Conservation (phyloP, 371 early-diverging fungal genomes). For the Apophysomyces elegans region DNA sequence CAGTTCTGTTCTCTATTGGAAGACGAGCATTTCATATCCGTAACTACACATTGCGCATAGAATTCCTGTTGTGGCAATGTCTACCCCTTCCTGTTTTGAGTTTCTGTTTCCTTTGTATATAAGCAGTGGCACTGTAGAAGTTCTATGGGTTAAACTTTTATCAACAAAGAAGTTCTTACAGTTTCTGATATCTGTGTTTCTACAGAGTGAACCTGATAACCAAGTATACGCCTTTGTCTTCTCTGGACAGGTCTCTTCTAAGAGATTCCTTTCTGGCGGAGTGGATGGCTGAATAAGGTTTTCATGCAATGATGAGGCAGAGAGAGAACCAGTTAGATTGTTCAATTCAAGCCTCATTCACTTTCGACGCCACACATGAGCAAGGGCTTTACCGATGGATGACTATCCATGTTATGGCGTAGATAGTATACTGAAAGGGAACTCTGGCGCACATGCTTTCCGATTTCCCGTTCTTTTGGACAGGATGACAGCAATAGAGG, state of each 20-base stretch:
- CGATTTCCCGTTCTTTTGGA: too few relatives aligned
- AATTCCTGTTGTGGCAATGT: background rate
- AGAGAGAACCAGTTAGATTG: background rate
- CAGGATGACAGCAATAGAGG: too few relatives aligned
- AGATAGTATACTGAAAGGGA: too few relatives aligned
- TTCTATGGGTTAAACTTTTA: background rate
- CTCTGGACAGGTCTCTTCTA: background rate
- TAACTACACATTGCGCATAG: background rate
- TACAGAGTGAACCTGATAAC: background rate
- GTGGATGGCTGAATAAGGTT: conserved; percentile 1
- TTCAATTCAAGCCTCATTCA: background rate
- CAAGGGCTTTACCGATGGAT: too few relatives aligned
- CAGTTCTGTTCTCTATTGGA: background rate
- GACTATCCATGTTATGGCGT: too few relatives aligned
- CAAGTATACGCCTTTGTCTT: background rate
- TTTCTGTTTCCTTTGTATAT: background rate
- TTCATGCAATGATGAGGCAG: background rate
- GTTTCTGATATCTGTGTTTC: too few relatives aligned
- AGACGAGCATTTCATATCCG: background rate
- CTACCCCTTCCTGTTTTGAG: background rate
- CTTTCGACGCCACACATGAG: too few relatives aligned
- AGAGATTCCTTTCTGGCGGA: background rate
- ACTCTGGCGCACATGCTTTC: too few relatives aligned
- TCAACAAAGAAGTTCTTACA: background rate
- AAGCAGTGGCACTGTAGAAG: background rate